Conservation (phyloP, 2,329 filamentous ascomycete genomes). For the Epichloe bromicola region DNA sequence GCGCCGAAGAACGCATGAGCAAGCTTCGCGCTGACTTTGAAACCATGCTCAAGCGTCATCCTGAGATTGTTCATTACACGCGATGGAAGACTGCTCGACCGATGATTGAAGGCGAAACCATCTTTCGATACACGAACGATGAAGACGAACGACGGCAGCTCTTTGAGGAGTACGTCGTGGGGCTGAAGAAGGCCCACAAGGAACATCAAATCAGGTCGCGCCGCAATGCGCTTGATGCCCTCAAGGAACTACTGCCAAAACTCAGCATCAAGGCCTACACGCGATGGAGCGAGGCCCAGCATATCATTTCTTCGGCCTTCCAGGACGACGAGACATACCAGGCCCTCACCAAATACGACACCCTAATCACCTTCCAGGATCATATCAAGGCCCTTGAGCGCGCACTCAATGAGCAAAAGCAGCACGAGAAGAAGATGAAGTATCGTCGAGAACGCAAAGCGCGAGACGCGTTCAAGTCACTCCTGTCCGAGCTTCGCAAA, state of each 20-base stretch:
- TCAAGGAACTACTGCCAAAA: conserved; percentile 63
- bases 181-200: conserved; percentile 67
- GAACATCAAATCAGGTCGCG: conserved; percentile 62
- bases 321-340: conserved; percentile 76
- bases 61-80: conserved; percentile 93
- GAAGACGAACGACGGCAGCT: conserved; percentile 79
- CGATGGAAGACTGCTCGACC: conserved; percentile 92
- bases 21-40: conserved; percentile 91
- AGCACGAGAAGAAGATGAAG: conserved; percentile 74
- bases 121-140: conserved; percentile 81
- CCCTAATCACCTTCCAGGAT: conserved; percentile 85
- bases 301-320: conserved; percentile 66
- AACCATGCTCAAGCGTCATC: conserved; percentile 90
- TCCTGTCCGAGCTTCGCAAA: conserved; percentile 62
- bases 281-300: conserved; percentile 82
- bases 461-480: conserved; percentile 63
- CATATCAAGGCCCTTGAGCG: conserved; percentile 90
- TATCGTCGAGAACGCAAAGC: conserved; percentile 73
- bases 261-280: conserved; percentile 87
- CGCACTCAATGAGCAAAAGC: conserved; percentile 78
- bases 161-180: conserved; percentile 84
- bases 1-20: conserved; percentile 80
- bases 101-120: conserved; percentile 89
- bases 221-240: conserved; percentile 72
- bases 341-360: conserved; percentile 73